Evolutionary conservation across 2,329 filamentous ascomycete species (phyloP), one percentile per base, ranked within the genome.

Genomic region (Diaporthe ampelina): DNA sequence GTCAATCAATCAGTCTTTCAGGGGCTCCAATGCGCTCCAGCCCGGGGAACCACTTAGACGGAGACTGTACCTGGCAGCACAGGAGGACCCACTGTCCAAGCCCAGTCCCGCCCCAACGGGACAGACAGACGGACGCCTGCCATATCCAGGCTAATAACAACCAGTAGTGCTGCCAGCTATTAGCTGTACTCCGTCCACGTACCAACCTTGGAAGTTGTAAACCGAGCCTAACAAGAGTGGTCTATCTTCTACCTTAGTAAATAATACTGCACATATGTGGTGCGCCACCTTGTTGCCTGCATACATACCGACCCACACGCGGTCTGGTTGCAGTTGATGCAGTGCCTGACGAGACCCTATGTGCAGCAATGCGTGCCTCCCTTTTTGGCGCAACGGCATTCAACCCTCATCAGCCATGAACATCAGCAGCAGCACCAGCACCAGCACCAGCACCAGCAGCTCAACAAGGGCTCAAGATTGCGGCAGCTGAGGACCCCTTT

Each of bases 401-500:
- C 43, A 37, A 35, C 10, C 35, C 13, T 40, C 58, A 43, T 40
- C 35, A 43, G 6, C n/a, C 32, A 40, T 40, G 37, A 4, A 40
- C 2, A 13, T 45, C 43, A 19, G 43, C 5, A 19, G 43, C 43
- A 19, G 8, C 45, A 50, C 1, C 45, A 24, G 45, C 45, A 48
- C 19, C 32, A 43, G 13, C 43, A 52, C 2, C 26, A 52, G 32
- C 17, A 48, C 3, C 17, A 29, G 2, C 43, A 50, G 21, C 43
- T 19, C 61, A 50, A 48, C 52, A 26, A 59, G 37, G 52, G 61
- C 69, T 74, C 73, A 71, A 40, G 56, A 71, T 71, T 71, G 69
- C 69, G 69, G 69, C 57, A 43, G 69, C 56, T 26, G 56, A 61
- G 56, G 56, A 26, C 69, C 69, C 73, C 48, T 69, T 69, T 74